A percentile compares a stretch with the other conserved stretches of the same genome.
phyloP scores from a whole-genome alignment of 441 rosid species.

The Manihot esculenta region DNA sequence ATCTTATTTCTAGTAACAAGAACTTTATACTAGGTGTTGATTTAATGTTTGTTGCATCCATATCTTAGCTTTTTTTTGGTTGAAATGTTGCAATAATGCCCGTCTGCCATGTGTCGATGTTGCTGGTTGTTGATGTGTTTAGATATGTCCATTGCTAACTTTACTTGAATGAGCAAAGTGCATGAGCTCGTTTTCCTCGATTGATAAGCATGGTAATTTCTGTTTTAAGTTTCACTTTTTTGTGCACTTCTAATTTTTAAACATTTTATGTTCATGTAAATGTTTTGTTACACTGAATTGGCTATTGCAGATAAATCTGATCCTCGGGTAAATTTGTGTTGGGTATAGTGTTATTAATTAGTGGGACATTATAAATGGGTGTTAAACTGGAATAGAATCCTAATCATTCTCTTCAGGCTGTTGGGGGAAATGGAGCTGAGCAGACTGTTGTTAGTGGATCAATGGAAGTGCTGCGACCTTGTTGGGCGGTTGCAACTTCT shows the following conservation, averaged over 20 bases:
- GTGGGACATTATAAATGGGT: neutral
- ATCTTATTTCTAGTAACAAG: neutral
- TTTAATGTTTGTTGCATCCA: neutral
- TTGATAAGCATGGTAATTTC: neutral
- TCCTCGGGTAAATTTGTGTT: neutral
- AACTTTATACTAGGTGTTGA: neutral
- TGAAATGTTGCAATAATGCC: neutral
- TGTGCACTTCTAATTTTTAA: neutral
- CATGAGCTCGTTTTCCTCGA: neutral
- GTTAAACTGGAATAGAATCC: conserved; percentile 18
- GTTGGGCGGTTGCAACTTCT: conserved; percentile 99
- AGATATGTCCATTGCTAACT: neutral
- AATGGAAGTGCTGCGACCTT: conserved; percentile 91
- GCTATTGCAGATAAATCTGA: neutral
- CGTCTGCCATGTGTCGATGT: neutral
- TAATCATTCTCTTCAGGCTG: conserved; percentile 58
- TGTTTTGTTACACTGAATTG: neutral
- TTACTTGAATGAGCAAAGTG: neutral
- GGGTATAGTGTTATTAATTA: neutral
- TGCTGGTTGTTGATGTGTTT: neutral
- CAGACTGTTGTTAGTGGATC: conserved; percentile 93
- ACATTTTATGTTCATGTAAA: neutral
- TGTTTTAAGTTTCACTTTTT: neutral
- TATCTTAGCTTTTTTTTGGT: neutral
- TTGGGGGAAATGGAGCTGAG: conserved; percentile 94